Evolutionary conservation across 176 grass and related monocot genomes (phyloP).

Genomic region (Neostapfia colusana): DNA sequence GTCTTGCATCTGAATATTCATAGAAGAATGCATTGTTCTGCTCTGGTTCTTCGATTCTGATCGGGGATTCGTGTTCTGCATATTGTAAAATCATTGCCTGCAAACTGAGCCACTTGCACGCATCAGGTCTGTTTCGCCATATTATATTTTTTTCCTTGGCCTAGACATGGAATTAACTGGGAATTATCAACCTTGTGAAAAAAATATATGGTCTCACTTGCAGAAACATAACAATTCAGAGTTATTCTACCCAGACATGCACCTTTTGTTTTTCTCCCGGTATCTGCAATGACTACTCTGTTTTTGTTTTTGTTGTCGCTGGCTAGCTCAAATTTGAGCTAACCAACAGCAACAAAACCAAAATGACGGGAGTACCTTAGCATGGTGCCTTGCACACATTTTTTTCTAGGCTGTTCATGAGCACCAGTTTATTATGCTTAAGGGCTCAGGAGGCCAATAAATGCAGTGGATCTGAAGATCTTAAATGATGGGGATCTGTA

Average conservation of each 20-base stretch:
- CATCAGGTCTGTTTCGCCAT: not conserved
- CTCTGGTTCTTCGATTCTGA: not conserved
- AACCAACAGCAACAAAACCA: too few relatives aligned
- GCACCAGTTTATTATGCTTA: not conserved
- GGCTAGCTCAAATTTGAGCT: too few relatives aligned
- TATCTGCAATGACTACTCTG: constrained; percentile 2
- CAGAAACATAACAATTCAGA: constrained; percentile 13
- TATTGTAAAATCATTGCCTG: not conserved
- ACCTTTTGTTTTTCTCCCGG: not conserved
- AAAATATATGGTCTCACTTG: too few relatives aligned
- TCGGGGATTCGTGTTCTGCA: not conserved
- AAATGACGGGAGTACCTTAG: too few relatives aligned
- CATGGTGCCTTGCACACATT: not conserved
- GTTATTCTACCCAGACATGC: not conserved
- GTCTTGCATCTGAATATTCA: constrained; percentile 10
- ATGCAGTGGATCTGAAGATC: constrained; percentile 41
- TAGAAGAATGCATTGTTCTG: not conserved
- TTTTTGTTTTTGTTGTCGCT: too few relatives aligned
- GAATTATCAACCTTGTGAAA: too few relatives aligned
- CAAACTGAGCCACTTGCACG: constrained; percentile 12
- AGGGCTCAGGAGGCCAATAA: constrained; percentile 1
- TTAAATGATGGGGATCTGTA: constrained; percentile 21
- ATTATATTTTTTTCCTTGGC: constrained; percentile 11
- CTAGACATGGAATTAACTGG: constrained; percentile 6
- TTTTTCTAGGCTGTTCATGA: not conserved